Percentiles rank a stretch among this genome's conserved stretches.
Conservation (phyloP, 805 yeast species). For the Suhomyces sp. region DNA sequence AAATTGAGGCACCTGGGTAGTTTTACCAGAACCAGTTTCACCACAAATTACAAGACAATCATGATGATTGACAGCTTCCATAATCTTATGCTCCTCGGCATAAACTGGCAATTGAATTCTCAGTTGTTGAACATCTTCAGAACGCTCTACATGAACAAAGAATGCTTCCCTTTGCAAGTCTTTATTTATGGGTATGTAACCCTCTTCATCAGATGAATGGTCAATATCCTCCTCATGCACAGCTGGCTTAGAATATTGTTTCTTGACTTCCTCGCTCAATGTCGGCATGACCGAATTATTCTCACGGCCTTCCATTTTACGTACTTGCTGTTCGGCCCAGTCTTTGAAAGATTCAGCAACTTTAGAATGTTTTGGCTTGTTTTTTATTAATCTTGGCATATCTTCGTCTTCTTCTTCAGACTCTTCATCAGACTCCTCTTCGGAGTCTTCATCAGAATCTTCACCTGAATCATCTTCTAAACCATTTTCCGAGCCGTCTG, state of each 20-base stretch:
- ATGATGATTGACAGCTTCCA: conserved; percentile 94
- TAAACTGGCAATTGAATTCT: conserved; percentile 82
- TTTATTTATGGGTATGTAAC: conserved; percentile 56
- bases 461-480: conserved; percentile 27
- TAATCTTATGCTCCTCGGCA: conserved; percentile 84
- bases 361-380: conserved; percentile 45
- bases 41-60: conserved; percentile 92
- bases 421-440: conserved; percentile 25
- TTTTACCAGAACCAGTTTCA: conserved; percentile 98
- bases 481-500: conserved; percentile 27
- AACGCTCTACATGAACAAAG: conserved; percentile 65
- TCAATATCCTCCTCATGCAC: conserved; percentile 70
- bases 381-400: conserved; percentile 31
- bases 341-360: conserved; percentile 62
- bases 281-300: conserved; percentile 42
- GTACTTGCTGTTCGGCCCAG: conserved; percentile 82
- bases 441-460: conserved; percentile 30
- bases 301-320: conserved; percentile 59
- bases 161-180: conserved; percentile 55
- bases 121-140: conserved; percentile 60
- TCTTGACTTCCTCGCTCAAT: conserved; percentile 46
- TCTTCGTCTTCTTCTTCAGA: conserved; percentile 30
- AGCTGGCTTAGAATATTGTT: conserved; percentile 44
- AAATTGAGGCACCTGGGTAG: conserved; percentile 97
- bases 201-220: conserved; percentile 64